phyloP scores from a whole-genome alignment of 306 rosid species.

The Senna tora region DNA sequence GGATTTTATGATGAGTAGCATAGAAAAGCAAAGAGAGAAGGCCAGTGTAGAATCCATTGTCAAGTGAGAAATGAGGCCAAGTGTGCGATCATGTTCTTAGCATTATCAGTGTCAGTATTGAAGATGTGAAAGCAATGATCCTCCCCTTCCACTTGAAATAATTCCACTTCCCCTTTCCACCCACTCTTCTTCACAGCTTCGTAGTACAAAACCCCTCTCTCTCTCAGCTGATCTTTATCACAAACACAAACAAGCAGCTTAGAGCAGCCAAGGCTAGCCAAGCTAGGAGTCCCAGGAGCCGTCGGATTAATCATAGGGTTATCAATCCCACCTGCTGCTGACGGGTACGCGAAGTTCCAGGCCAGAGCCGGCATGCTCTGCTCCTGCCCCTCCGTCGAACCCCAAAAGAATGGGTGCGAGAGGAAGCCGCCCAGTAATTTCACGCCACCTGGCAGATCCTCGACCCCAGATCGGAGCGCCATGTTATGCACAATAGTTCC shows the following conservation, averaged over 20 bases:
- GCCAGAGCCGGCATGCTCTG: conserved; percentile 13
- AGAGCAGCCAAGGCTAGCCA: conserved; percentile 43
- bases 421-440: conserved; percentile 39
- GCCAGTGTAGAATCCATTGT: no score
- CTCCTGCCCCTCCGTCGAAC: conserved; percentile 39
- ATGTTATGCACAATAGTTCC: conserved; percentile 44
- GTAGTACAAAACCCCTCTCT: conserved; percentile 50
- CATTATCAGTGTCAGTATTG: conserved; percentile 41
- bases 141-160: conserved; percentile 44
- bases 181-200: conserved; percentile 51
- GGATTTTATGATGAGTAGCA: no score
- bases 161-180: conserved; percentile 52
- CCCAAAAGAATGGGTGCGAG: conserved; percentile 47
- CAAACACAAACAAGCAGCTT: conserved; percentile 45
- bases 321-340: conserved; percentile 47
- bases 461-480: conserved; percentile 43
- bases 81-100: conserved; percentile 37
- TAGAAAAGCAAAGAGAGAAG: no score
- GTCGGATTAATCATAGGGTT: conserved; percentile 53
- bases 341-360: conserved; percentile 52
- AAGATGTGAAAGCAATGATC: conserved; percentile 52
- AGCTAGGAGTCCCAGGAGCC: conserved; percentile 44
- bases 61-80: conserved; percentile 54
- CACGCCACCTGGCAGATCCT: conserved; percentile 37
- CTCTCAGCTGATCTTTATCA: conserved; percentile 50